A percentile compares a stretch with the other conserved stretches of the same genome.
These are phyloP conservation scores for Echium plantagineum DNA, from an alignment of 257 asterid genomes.

Conservation along the genomic window DNA sequence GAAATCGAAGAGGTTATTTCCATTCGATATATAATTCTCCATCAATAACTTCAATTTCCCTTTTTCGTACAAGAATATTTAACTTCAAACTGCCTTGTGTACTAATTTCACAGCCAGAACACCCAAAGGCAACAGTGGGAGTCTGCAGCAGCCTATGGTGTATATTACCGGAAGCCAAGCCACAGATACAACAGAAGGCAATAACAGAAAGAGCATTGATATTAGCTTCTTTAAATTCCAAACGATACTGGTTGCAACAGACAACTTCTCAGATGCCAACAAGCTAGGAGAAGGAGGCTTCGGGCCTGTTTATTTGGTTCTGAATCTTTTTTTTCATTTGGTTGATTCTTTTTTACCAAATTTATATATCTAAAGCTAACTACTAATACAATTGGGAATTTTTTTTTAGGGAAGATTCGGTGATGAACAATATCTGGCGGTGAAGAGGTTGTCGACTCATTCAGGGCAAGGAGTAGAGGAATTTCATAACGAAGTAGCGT, in stretches of 20 bases:
- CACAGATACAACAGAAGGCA: slow-evolving; percentile 19
- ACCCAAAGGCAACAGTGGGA: slow-evolving; percentile 9
- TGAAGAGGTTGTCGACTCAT: slow-evolving; percentile 20
- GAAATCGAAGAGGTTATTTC: slow-evolving; percentile 11
- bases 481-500: slow-evolving; percentile 18
- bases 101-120: slow-evolving; percentile 5
- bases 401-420: slow-evolving; percentile 17
- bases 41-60: not conserved
- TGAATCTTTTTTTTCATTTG: not conserved
- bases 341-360: not conserved
- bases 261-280: slow-evolving; percentile 33
- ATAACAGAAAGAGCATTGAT: slow-evolving; percentile 22
- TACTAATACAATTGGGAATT: not conserved
- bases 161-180: slow-evolving; percentile 13
- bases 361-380: not conserved
- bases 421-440: slow-evolving; percentile 22
- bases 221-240: slow-evolving; percentile 30
- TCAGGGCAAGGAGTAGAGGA: slow-evolving; percentile 22
- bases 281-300: slow-evolving; percentile 63
- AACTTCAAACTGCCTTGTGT: not conserved
- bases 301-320: slow-evolving; percentile 56
- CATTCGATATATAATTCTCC: not conserved
- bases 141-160: slow-evolving; percentile 2
- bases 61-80: not conserved
- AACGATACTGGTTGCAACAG: slow-evolving; percentile 37